phyloP scores from a whole-genome alignment of 2,329 filamentous ascomycete genomes.

The Claviceps sp. region DNA sequence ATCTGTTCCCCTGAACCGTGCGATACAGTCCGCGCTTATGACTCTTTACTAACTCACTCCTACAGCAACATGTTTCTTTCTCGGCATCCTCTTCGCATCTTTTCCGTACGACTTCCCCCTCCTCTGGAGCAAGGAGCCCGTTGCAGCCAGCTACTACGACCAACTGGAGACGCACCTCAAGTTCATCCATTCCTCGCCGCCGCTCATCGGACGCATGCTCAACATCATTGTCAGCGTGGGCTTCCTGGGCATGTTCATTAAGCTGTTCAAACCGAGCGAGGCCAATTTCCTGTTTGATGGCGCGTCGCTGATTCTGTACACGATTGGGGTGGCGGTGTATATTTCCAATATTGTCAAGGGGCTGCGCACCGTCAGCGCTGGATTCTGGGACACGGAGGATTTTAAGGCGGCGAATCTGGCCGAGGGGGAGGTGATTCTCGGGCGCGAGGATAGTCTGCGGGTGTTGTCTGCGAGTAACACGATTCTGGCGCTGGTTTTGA shows the following conservation, averaged over 20 bases:
- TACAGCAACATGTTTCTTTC: conserved; percentile 84
- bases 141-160: conserved; percentile 58
- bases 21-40: too few species aligned
- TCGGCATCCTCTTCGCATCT: conserved; percentile 90
- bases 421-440: conserved; percentile 54
- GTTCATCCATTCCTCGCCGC: conserved; percentile 82
- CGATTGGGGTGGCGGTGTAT: conserved; percentile 85
- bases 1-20: too few species aligned
- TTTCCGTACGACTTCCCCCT: conserved; percentile 94
- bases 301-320: conserved; percentile 66
- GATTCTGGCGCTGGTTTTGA: conserved; percentile 80
- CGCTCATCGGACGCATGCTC: conserved; percentile 82
- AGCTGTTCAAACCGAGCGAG: conserved; percentile 88
- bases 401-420: conserved; percentile 26
- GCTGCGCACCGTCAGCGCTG: conserved; percentile 65
- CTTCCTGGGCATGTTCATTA: conserved; percentile 77
- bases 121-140: conserved; percentile 59
- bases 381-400: conserved; percentile 41
- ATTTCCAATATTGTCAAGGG: conserved; percentile 95
- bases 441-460: conserved; percentile 77
- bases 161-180: conserved; percentile 81
- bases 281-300: conserved; percentile 92
- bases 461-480: conserved; percentile 92
- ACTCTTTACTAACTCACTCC: neutral
- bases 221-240: conserved; percentile 86